Conservation (phyloP, 441 rosid species). For the Dalechampia spathulata region DNA sequence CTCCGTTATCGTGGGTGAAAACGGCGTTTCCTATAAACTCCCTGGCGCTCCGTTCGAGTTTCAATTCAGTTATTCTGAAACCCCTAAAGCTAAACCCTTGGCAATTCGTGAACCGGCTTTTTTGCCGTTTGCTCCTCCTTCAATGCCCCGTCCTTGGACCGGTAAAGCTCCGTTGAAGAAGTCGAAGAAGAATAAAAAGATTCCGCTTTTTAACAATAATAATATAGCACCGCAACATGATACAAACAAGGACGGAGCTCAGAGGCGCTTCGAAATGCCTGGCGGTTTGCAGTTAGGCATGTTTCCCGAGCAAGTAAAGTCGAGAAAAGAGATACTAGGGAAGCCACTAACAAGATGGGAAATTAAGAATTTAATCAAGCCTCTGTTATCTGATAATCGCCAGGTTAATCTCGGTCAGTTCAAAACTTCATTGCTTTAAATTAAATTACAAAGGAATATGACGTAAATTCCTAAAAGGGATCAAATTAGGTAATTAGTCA, state of each 20-base stretch:
- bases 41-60: slow-evolving; percentile 94
- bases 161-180: slow-evolving; percentile 71
- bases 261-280: slow-evolving; percentile 59
- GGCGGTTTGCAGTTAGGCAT: slow-evolving; percentile 53
- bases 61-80: slow-evolving; percentile 85
- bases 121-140: slow-evolving; percentile 82
- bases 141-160: slow-evolving; percentile 94
- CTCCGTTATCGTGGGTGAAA: slow-evolving; percentile 58
- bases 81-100: slow-evolving; percentile 62
- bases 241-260: slow-evolving; percentile 33
- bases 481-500: too few relatives aligned
- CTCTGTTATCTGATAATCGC: slow-evolving; percentile 61
- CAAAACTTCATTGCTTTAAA: not conserved
- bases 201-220: slow-evolving; percentile 28
- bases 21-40: slow-evolving; percentile 78
- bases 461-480: too few relatives aligned
- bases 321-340: slow-evolving; percentile 71
- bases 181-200: slow-evolving; percentile 56
- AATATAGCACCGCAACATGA: slow-evolving; percentile 6
- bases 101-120: slow-evolving; percentile 90
- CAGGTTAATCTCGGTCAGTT: slow-evolving; percentile 86
- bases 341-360: slow-evolving; percentile 84
- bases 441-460: too few relatives aligned
- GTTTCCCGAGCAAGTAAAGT: slow-evolving; percentile 50
- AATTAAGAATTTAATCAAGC: slow-evolving; percentile 58